Conservation (phyloP, 495 filamentous ascomycete genomes). For the Neurospora sp. region DNA sequence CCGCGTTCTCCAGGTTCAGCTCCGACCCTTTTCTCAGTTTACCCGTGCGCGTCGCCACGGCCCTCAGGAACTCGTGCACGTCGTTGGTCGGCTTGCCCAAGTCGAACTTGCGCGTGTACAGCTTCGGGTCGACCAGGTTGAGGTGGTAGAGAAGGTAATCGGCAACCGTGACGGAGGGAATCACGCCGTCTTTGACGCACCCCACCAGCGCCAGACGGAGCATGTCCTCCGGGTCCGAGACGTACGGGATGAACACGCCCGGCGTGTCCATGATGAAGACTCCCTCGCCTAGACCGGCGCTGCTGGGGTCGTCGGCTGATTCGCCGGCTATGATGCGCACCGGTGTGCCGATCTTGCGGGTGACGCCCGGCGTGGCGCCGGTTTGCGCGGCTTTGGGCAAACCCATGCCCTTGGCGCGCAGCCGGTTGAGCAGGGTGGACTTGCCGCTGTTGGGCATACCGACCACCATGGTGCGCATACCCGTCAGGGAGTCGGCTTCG, state of each 20-base stretch:
- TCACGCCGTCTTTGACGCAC: conserved; percentile 79
- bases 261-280: conserved; percentile 46
- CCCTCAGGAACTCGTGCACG: conserved; percentile 53
- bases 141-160: conserved; percentile 84
- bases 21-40: conserved; percentile 64
- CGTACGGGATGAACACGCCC: conserved; percentile 89
- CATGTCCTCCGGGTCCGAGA: conserved; percentile 77
- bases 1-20: conserved; percentile 61
- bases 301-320: neutral
- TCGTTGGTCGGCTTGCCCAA: conserved; percentile 64
- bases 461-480: conserved; percentile 73
- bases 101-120: conserved; percentile 51
- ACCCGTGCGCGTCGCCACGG: conserved; percentile 61
- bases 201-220: conserved; percentile 83
- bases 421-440: conserved; percentile 78
- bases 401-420: conserved; percentile 57
- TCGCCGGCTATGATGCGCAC: conserved; percentile 57
- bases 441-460: conserved; percentile 98
- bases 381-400: conserved; percentile 67
- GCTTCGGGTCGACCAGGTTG: conserved; percentile 47
- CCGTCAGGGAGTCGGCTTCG: conserved; percentile 30
- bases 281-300: conserved; percentile 28
- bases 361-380: conserved; percentile 81
- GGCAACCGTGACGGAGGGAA: conserved; percentile 62
- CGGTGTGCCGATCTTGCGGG: conserved; percentile 68